phyloP scores from a whole-genome alignment of 2,329 filamentous ascomycete species.

The Neobulgaria alba region DNA sequence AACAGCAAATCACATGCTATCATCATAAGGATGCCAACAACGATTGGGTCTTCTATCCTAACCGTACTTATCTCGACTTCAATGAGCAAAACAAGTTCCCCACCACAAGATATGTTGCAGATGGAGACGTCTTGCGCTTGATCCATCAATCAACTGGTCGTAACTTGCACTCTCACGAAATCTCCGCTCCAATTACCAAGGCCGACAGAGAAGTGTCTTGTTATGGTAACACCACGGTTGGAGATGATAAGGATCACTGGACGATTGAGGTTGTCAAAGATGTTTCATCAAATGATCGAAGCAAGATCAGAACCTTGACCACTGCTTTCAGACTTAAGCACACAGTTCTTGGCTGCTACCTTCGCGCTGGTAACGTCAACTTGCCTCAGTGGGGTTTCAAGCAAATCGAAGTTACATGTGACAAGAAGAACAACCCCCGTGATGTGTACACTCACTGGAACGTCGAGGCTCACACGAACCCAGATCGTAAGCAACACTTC shows the following conservation, averaged over 20 bases:
- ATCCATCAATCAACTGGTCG: conserved; percentile 94
- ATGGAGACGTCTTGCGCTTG: conserved; percentile 72
- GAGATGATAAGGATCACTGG: conserved; percentile 98
- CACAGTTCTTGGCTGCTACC: conserved; percentile 76
- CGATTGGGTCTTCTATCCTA: conserved; percentile 98
- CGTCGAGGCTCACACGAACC: conserved; percentile 89
- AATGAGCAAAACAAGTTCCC: conserved; percentile 46
- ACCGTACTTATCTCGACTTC: conserved; percentile 67
- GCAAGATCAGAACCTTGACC: conserved; percentile 80
- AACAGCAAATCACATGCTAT: conserved; percentile 98
- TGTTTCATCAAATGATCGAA: conserved; percentile 68
- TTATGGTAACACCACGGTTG: conserved; percentile 91
- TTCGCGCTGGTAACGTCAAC: conserved; percentile 91
- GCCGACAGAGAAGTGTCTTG: conserved; percentile 85
- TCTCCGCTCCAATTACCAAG: conserved; percentile 84
- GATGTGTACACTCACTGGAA: conserved; percentile 99
- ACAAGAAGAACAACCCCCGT: conserved; percentile 82
- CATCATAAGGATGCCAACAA: conserved; percentile 99
- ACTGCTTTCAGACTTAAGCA: conserved; percentile 88
- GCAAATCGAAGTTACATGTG: conserved; percentile 95
- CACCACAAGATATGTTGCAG: conserved; percentile 63
- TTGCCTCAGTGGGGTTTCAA: conserved; percentile 99
- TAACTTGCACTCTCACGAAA: conserved; percentile 90
- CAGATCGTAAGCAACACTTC: conserved; percentile 61
- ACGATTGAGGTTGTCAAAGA: conserved; percentile 85